Base-by-base conservation (phyloP, 2,329 filamentous ascomycete genomes). In the Cladosporium sp. region DNA sequence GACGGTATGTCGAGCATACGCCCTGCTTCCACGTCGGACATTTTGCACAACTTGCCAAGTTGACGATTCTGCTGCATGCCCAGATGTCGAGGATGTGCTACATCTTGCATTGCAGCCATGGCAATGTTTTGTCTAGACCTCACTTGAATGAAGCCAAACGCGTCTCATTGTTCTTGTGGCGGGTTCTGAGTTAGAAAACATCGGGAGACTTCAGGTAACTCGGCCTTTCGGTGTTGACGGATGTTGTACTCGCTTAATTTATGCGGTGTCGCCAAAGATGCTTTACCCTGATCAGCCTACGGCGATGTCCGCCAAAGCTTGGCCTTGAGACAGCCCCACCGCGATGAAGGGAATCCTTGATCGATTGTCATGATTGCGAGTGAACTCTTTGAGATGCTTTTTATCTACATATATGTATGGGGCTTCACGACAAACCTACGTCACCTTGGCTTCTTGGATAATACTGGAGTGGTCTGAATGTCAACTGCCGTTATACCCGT, bases 11-110 rank as follows among this genome's bases (percentile, higher is more conserved):
- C 52, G 30, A 55, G 52, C 52, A 55, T 34, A 34, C 30, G 14
- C 18, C 52, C 15, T 30, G 52, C 52, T 34, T 55, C 15, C n/a
- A 32, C 52, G 52, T 55, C 52, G 52, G 52, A 30, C 52, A 55
- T 55, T 55, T 55, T 55, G 52, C 32, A n/a, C n/a, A 55, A 32
- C 52, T 34, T 55, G 52, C 52, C 52, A 55, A 55, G 52, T 32
- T 32, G 52, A 34, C 18, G 52, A 34, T 55, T 55, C 18, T 34
- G 51, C 51, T 54, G 52, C 52, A 55, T 55, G 52, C 28, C 52
- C 52, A 55, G 52, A 3, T 12, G 52, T 34, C 30, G n/a, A 32
- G 14, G 30, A 55, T 30, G 52, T 34, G 32, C 51, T n/a, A 32
- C 15, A 54, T 54, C 18, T 54, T 54, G 51, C 49, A 30, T 47